phyloP scores from a whole-genome alignment of 176 grass and related monocot species.

The Triticum timopheevii region DNA sequence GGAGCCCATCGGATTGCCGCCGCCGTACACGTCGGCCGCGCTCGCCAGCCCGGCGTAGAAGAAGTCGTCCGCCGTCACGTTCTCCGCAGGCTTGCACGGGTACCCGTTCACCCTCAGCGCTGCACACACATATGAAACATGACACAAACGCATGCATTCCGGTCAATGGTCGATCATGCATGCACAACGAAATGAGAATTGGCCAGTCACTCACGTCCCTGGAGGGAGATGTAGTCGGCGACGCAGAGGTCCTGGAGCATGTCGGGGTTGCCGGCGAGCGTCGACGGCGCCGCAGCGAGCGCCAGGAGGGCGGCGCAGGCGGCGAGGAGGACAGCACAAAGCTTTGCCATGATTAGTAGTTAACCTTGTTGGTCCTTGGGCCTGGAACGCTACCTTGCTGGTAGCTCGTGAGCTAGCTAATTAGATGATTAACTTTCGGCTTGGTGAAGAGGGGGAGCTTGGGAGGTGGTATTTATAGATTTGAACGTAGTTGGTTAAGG shows the following conservation, averaged over 20 bases:
- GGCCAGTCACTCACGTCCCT: conserved; percentile 37
- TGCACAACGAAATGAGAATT: too few relatives aligned
- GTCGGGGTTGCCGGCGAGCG: conserved; percentile 51
- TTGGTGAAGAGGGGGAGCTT: too few relatives aligned
- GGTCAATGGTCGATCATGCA: too few relatives aligned
- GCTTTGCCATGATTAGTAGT: background rate
- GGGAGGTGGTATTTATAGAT: too few relatives aligned
- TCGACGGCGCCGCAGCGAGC: background rate
- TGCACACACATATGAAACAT: background rate
- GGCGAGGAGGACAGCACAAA: background rate
- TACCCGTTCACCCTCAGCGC: conserved; percentile 63
- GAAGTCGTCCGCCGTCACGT: conserved; percentile 62
- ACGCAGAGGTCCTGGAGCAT: conserved; percentile 83
- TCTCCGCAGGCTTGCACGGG: conserved; percentile 47
- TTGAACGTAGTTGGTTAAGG: too few relatives aligned
- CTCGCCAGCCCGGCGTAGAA: conserved; percentile 42
- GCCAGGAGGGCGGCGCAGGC: conserved; percentile 20
- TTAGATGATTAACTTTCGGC: too few relatives aligned
- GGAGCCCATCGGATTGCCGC: conserved; percentile 50
- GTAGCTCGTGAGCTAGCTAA: background rate
- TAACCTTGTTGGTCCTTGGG: background rate
- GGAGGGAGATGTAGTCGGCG: conserved; percentile 39
- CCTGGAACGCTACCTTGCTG: background rate
- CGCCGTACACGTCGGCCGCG: conserved; percentile 36
- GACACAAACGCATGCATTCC: too few relatives aligned